Base-by-base conservation (phyloP, 495 filamentous ascomycete species). In the Aspergillus homomorphus region DNA sequence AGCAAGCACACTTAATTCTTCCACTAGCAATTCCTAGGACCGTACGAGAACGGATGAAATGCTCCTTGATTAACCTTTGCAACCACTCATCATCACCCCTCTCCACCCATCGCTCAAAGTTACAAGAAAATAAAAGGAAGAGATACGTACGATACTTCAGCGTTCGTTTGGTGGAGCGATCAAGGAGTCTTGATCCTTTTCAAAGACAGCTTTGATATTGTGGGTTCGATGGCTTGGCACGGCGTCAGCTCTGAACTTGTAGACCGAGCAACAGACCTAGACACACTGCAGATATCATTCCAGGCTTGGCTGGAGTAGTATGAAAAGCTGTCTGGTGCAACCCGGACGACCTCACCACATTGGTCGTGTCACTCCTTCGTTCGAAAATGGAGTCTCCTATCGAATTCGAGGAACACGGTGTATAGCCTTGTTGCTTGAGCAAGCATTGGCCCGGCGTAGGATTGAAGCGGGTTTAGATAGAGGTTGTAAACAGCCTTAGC, bases 381-480 rank as follows among this genome's bases (percentile, higher is more conserved):
- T 20, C 50, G 44, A n/a, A 19, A 20, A 23, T 57, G 45, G 12
- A 62, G 45, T 12, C 45, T 26, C 15, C 64, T 62, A 14, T 20
- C 53, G 6, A 54, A 49, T 19, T 60, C 51, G 23, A 48, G 33
- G 30, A 56, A 46, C 21, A 53, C 28, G 21, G 23, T 24, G 9
- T 49, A 56, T 18, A 56, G 18, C 10, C 19, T 43, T 33, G 43
- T 51, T n/a, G 63, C 30, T 22, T 58, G 42, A 52, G 57, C 66
- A 21, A 62, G 63, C 12, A 69, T 54, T 15, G 69, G 71, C 10
- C 71, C 69, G 20, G 71, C 67, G 43, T 60, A 68, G 0, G 46
- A 23, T 18, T 48, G 45, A 10, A 73, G 56, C 0, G 69, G 71
- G 53, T 72, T 69, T 18, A 67, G 66, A 20, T 59, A 66, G 50